A percentile compares a stretch with the other conserved stretches of the same genome.
Conservation (phyloP, 441 rosid genomes). For the Gossypium gossypioides region DNA sequence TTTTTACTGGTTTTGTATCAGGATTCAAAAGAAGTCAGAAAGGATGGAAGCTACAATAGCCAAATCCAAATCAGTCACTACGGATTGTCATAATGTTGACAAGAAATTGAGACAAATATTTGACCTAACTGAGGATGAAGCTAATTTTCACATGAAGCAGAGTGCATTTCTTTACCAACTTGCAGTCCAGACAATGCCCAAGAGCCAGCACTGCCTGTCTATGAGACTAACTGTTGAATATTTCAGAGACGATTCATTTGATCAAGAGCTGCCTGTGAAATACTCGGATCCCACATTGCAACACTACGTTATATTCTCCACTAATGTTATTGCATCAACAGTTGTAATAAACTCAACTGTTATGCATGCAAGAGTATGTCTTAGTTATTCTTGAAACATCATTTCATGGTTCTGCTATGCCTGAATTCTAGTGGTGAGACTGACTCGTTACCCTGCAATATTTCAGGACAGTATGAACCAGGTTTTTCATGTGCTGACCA, state of each 20-base stretch:
- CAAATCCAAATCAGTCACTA: constrained; percentile 55
- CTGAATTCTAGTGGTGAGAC: constrained; percentile 12
- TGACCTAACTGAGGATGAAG: constrained; percentile 84
- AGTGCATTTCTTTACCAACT: constrained; percentile 89
- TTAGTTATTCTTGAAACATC: constrained; percentile 6
- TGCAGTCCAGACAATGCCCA: constrained; percentile 86
- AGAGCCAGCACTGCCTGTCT: constrained; percentile 83
- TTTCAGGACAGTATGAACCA: constrained; percentile 70
- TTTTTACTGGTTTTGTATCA: constrained; percentile 26
- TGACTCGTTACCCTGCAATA: constrained; percentile 24
- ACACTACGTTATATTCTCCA: constrained; percentile 71
- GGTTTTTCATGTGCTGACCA: constrained; percentile 86
- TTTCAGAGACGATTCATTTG: constrained; percentile 48
- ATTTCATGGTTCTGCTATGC: constrained; percentile 14
- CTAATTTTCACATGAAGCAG: constrained; percentile 87
- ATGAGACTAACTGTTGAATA: constrained; percentile 84
- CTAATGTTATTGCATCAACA: constrained; percentile 70
- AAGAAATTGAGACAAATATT: constrained; percentile 83
- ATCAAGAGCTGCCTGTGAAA: constrained; percentile 40
- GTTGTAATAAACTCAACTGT: constrained; percentile 88
- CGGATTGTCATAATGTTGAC: constrained; percentile 79
- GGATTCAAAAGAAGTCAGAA: constrained; percentile 49
- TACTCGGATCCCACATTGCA: constrained; percentile 55
- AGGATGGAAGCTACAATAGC: constrained; percentile 63
- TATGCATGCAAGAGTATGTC: constrained; percentile 50